Percentiles rank a stretch among this genome's conserved stretches.
Conservation (phyloP, 2,329 filamentous ascomycete genomes). For the Allantophomopsis cytisporea region DNA sequence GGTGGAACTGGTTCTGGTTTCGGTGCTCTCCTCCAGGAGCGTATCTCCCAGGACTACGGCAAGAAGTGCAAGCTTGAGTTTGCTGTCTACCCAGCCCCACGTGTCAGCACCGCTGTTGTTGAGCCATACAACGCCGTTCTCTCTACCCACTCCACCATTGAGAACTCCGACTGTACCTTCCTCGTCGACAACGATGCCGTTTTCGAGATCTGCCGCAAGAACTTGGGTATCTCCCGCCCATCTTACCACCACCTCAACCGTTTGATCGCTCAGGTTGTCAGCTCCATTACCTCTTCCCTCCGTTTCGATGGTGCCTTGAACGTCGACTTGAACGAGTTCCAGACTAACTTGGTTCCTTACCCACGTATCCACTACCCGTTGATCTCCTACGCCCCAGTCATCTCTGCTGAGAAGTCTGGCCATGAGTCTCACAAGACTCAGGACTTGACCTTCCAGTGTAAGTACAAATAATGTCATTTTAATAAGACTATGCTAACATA, state of each 20-base stretch:
- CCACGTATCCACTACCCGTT: constrained; percentile 55
- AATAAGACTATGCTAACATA: constrained; percentile 2
- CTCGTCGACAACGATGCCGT: constrained; percentile 57
- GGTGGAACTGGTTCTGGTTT: constrained; percentile 56
- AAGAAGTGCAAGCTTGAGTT: constrained; percentile 60
- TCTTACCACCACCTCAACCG: constrained; percentile 52
- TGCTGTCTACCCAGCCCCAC: constrained; percentile 49
- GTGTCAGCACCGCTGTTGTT: constrained; percentile 51
- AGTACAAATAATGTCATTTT: constrained; percentile 4
- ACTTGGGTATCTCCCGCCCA: constrained; percentile 49
- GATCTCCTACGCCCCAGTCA: constrained; percentile 50
- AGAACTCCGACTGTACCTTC: constrained; percentile 56
- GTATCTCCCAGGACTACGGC: constrained; percentile 48
- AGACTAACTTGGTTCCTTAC: constrained; percentile 56
- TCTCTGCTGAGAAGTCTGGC: constrained; percentile 43
- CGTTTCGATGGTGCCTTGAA: constrained; percentile 54
- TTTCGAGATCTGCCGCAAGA: constrained; percentile 53
- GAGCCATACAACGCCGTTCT: constrained; percentile 54
- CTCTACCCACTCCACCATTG: constrained; percentile 44
- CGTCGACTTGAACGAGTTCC: constrained; percentile 56
- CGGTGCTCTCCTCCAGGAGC: constrained; percentile 49
- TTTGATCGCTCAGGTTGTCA: constrained; percentile 54
- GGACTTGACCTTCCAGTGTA: constrained; percentile 52
- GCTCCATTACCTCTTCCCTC: constrained; percentile 50
- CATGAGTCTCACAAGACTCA: constrained; percentile 55